A percentile compares a stretch with the other conserved stretches of the same genome.
phyloP scores from a whole-genome alignment of 2,329 filamentous ascomycete species.

The Zymoseptoria crescenta region DNA sequence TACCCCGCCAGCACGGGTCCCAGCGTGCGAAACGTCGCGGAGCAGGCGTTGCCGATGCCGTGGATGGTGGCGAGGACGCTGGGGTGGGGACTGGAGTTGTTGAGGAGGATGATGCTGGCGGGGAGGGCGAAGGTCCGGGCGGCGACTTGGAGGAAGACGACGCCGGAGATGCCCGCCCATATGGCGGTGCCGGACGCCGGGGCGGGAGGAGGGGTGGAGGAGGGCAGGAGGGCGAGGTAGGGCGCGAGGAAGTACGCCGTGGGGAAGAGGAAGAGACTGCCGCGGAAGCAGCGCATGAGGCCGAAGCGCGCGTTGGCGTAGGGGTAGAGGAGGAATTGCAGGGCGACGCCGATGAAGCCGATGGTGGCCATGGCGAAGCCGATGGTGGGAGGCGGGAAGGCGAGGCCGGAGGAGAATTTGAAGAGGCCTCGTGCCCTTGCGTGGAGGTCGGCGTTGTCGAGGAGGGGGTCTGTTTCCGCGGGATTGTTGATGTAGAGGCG shows the following conservation, averaged over 20 bases:
- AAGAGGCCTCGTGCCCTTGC: conserved; percentile 41
- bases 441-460: conserved; percentile 22
- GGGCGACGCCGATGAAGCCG: conserved; percentile 63
- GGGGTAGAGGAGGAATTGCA: conserved; percentile 68
- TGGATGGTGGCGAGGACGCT: conserved; percentile 51
- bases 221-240: conserved; percentile 62
- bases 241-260: conserved; percentile 62
- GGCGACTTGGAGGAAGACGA: conserved; percentile 61
- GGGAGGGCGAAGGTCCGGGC: conserved; percentile 62
- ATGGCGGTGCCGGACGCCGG: conserved; percentile 50
- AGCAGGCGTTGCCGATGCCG: conserved; percentile 50
- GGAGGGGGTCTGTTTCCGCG: conserved; percentile 19
- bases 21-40: conserved; percentile 47
- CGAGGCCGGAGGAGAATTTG: conserved; percentile 63
- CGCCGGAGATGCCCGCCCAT: conserved; percentile 57
- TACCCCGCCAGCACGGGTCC: conserved; percentile 50
- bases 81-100: conserved; percentile 51
- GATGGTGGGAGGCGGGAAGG: conserved; percentile 62
- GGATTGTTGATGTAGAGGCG: conserved; percentile 40
- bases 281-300: conserved; percentile 58
- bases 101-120: conserved; percentile 49
- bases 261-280: conserved; percentile 64
- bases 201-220: conserved; percentile 37
- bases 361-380: conserved; percentile 73
- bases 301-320: conserved; percentile 58